Evolutionary conservation across 495 filamentous ascomycete genomes (phyloP).

Genomic region (Ramalina intermedia): DNA sequence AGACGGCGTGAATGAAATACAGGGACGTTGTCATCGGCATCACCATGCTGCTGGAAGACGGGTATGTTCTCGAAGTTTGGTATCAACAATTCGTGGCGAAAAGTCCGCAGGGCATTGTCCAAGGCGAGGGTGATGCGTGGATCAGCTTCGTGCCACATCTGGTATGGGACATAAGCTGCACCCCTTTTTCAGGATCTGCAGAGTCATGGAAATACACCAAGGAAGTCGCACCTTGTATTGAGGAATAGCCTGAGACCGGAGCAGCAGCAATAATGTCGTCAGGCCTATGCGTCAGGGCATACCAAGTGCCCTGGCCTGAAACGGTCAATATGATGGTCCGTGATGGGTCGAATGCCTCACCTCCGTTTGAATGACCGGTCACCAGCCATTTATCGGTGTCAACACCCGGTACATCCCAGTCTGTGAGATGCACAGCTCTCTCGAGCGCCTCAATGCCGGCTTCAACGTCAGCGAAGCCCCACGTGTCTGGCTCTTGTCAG

Average conservation of each 20-base stretch:
- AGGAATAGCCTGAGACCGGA: constrained; percentile 43
- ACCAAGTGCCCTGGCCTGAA: constrained; percentile 42
- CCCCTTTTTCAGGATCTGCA: neutral
- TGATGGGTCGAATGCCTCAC: constrained; percentile 4
- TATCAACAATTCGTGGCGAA: constrained; percentile 39
- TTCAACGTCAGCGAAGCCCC: constrained; percentile 44
- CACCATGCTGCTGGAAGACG: constrained; percentile 42
- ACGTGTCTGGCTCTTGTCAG: constrained; percentile 28
- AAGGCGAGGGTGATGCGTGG: constrained; percentile 31
- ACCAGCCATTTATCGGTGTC: constrained; percentile 37
- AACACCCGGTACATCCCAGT: constrained; percentile 33
- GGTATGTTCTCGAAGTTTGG: constrained; percentile 39
- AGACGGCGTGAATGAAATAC: constrained; percentile 42
- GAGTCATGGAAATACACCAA: neutral
- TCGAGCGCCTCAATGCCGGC: constrained; percentile 35
- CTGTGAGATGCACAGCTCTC: constrained; percentile 32
- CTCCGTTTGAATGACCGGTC: constrained; percentile 45
- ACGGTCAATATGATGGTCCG: constrained; percentile 1
- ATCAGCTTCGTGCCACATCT: constrained; percentile 38
- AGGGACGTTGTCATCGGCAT: constrained; percentile 44
- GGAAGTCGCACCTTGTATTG: constrained; percentile 35
- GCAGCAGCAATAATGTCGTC: constrained; percentile 43
- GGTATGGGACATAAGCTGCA: constrained; percentile 44
- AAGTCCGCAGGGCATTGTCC: constrained; percentile 32
- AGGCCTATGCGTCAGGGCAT: constrained; percentile 40